Percentiles rank a stretch among this genome's conserved stretches.
Conservation (phyloP, 257 asterid genomes). For the Rhazya stricta region DNA sequence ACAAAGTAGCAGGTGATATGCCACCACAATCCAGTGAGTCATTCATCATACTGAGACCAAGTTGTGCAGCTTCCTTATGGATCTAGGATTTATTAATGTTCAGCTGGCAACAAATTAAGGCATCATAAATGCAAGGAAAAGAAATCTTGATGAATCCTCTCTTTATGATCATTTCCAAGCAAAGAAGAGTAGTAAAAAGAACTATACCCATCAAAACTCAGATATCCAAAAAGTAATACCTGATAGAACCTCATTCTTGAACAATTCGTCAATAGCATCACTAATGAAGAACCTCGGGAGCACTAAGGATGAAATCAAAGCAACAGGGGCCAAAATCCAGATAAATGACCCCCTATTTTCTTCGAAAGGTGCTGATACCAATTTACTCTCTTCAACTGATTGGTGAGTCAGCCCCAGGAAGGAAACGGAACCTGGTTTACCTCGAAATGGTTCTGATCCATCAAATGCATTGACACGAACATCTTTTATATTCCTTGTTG, state of each 20-base stretch:
- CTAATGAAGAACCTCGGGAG: conserved; percentile 60
- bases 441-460: conserved; percentile 58
- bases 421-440: conserved; percentile 80
- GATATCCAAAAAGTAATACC: conserved; percentile 31
- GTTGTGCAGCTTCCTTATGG: background rate
- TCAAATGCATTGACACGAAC: conserved; percentile 35
- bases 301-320: conserved; percentile 56
- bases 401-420: conserved; percentile 70
- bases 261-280: conserved; percentile 48
- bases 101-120: background rate
- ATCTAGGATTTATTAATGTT: background rate
- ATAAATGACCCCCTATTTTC: conserved; percentile 56
- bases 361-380: conserved; percentile 64
- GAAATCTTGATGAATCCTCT: background rate
- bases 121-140: background rate
- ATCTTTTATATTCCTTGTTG: conserved; percentile 29
- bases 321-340: conserved; percentile 85
- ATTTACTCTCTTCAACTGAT: conserved; percentile 60
- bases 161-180: background rate
- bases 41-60: background rate
- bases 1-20: background rate
- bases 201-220: background rate
- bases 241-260: conserved; percentile 55
- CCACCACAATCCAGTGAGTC: background rate
- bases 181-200: background rate